These are phyloP conservation scores for Nectriaceae sp. DNA, from an alignment of 2,329 filamentous ascomycete genomes.

Conservation along the genomic window DNA sequence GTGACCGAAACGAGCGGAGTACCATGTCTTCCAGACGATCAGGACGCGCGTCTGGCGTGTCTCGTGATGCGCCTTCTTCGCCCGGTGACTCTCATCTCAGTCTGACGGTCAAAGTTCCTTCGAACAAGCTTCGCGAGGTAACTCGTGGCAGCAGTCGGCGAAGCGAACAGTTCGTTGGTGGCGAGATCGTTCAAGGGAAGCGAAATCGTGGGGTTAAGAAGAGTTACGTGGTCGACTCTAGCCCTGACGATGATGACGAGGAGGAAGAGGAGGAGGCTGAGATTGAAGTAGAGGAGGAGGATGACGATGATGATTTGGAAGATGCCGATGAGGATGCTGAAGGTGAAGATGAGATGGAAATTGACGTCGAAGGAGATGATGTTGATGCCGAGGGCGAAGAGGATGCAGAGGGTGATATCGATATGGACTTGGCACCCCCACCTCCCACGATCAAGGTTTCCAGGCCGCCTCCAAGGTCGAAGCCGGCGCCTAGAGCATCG, in stretches of 20 bases:
- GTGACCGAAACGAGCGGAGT: slow-evolving; percentile 37
- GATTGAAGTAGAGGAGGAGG: slow-evolving; percentile 43
- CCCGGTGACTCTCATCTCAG: slow-evolving; percentile 48
- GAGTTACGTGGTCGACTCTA: slow-evolving; percentile 61
- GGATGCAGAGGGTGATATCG: slow-evolving; percentile 47
- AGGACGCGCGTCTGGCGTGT: slow-evolving; percentile 46
- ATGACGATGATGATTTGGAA: slow-evolving; percentile 42
- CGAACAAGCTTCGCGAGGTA: slow-evolving; percentile 54
- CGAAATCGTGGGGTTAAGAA: slow-evolving; percentile 58
- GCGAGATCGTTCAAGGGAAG: slow-evolving; percentile 52
- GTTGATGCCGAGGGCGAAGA: slow-evolving; percentile 49
- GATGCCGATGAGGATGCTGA: slow-evolving; percentile 39
- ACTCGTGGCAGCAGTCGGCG: slow-evolving; percentile 42
- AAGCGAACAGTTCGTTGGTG: slow-evolving; percentile 43
- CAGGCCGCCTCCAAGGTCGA: slow-evolving; percentile 40
- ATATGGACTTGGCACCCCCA: slow-evolving; percentile 43
- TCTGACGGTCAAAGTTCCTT: slow-evolving; percentile 54
- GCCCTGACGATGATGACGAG: slow-evolving; percentile 48
- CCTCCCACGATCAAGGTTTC: slow-evolving; percentile 51
- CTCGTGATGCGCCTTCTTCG: slow-evolving; percentile 49
- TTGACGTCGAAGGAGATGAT: slow-evolving; percentile 39
- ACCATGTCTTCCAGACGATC: slow-evolving; percentile 56
- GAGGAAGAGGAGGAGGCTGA: slow-evolving; percentile 40
- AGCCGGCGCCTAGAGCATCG: slow-evolving; percentile 35
- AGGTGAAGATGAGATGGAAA: slow-evolving; percentile 37